These are phyloP conservation scores for Ampelocalamus luodianensis DNA, from an alignment of 176 grass and related monocot genomes.

Conservation along the genomic window DNA sequence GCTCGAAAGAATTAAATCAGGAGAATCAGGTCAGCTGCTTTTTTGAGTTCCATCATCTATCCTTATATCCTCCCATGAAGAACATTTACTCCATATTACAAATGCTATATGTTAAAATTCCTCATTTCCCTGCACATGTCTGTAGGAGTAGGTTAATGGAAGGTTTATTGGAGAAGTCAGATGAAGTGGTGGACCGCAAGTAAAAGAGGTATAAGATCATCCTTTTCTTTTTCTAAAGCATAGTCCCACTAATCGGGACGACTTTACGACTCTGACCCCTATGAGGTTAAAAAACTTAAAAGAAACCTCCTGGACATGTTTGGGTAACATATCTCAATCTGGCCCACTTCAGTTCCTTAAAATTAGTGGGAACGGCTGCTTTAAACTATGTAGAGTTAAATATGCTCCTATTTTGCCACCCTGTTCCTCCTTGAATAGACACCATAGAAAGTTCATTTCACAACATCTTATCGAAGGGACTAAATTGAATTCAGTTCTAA, in stretches of 20 bases:
- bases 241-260: slow-evolving; percentile 22
- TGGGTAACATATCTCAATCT: slow-evolving; percentile 17
- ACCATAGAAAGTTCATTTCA: slow-evolving; percentile 8
- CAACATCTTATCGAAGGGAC: slow-evolving; percentile 9
- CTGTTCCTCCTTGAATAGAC: slow-evolving; percentile 23
- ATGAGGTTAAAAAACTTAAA: neutral
- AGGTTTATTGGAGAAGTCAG: slow-evolving; percentile 29
- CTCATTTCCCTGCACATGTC: neutral
- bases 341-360: slow-evolving; percentile 22
- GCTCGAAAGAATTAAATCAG: neutral
- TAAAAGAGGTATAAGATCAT: slow-evolving; percentile 19
- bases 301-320: slow-evolving; percentile 2
- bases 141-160: slow-evolving; percentile 3
- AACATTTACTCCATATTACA: neutral
- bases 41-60: neutral
- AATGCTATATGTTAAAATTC: neutral
- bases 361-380: slow-evolving; percentile 13
- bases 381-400: slow-evolving; percentile 35
- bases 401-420: slow-evolving; percentile 18
- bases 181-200: slow-evolving; percentile 24
- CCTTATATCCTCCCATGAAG: neutral
- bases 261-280: slow-evolving; percentile 38
- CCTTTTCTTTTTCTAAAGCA: slow-evolving; percentile 4
- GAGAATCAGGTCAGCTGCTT: neutral
- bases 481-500: slow-evolving; percentile 4